A percentile compares a stretch with the other conserved stretches of the same genome.
These are phyloP conservation scores for Myriosclerotinia duriaeana DNA, from an alignment of 2,329 filamentous ascomycete species.

Conservation along the genomic window DNA sequence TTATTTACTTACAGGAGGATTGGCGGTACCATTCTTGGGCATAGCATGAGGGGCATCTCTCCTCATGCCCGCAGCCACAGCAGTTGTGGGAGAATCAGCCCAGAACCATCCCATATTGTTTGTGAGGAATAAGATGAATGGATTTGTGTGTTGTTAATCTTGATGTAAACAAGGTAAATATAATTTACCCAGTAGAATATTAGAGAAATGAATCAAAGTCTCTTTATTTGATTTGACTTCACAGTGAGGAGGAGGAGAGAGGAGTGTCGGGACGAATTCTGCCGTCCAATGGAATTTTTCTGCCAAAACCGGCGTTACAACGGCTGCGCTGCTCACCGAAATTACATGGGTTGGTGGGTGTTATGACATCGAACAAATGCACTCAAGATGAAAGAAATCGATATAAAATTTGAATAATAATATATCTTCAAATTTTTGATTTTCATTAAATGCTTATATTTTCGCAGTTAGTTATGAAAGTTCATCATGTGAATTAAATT, in stretches of 20 bases:
- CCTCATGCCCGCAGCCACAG: constrained; percentile 31
- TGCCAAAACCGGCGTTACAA: constrained; percentile 7
- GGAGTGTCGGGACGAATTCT: not conserved
- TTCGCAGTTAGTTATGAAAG: not conserved
- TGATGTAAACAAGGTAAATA: not conserved
- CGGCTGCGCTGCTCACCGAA: constrained; percentile 1
- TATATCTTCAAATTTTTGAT: not conserved
- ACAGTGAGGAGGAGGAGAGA: constrained; percentile 13
- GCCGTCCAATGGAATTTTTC: constrained; percentile 10
- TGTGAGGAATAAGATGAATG: not conserved
- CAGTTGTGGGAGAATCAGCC: constrained; percentile 34
- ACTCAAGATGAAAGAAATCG: constrained; percentile 3
- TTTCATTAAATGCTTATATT: not conserved
- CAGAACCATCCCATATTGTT: constrained; percentile 40
- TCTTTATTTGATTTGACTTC: constrained; percentile 13
- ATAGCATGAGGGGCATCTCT: constrained; percentile 33
- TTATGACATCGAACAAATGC: constrained; percentile 11
- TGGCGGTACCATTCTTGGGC: constrained; percentile 28
- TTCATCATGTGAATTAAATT: not conserved
- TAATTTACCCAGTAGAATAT: not conserved
- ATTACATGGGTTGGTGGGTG: too few relatives aligned
- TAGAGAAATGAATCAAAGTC: not conserved
- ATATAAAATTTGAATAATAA: not conserved
- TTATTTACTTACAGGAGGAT: constrained; percentile 36
- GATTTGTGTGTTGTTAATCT: not conserved